Conservation (phyloP, 2,329 filamentous ascomycete genomes). For the Monilinia polystroma region DNA sequence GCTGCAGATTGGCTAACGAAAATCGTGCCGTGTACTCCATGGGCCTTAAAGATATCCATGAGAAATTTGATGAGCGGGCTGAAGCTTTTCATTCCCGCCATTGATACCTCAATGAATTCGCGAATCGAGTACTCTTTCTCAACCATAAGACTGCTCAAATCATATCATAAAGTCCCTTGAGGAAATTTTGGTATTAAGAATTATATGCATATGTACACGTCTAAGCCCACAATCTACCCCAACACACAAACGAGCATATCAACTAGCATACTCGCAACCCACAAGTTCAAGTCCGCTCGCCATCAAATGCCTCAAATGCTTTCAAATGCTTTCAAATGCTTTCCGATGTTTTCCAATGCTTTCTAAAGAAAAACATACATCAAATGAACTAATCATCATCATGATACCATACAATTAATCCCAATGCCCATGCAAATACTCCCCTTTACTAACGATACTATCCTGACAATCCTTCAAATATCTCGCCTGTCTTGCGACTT, state of each 20-base stretch:
- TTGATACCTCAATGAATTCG: too few relatives aligned
- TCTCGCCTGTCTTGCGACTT: slow-evolving; percentile 76
- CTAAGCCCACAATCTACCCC: neutral
- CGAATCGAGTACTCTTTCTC: neutral
- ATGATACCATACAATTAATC: neutral
- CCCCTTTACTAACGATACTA: slow-evolving; percentile 39
- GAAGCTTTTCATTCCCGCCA: too few relatives aligned
- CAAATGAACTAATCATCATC: neutral
- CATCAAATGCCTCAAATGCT: neutral
- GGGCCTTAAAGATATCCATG: too few relatives aligned
- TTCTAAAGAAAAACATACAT: neutral
- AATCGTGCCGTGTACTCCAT: too few relatives aligned
- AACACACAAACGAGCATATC: neutral
- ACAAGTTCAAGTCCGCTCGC: neutral
- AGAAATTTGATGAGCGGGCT: too few relatives aligned
- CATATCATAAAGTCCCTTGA: too few relatives aligned
- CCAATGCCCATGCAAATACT: slow-evolving; percentile 32
- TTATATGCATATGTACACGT: neutral
- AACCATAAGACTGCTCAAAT: neutral
- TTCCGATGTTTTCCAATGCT: neutral
- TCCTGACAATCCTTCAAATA: slow-evolving; percentile 75
- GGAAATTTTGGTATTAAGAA: neutral
- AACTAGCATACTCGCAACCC: too few relatives aligned
- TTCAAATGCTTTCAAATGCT: neutral
- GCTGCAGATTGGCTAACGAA: too few relatives aligned